Conservation (phyloP, 2,329 filamentous ascomycete genomes). For the Epichloe baconii region DNA sequence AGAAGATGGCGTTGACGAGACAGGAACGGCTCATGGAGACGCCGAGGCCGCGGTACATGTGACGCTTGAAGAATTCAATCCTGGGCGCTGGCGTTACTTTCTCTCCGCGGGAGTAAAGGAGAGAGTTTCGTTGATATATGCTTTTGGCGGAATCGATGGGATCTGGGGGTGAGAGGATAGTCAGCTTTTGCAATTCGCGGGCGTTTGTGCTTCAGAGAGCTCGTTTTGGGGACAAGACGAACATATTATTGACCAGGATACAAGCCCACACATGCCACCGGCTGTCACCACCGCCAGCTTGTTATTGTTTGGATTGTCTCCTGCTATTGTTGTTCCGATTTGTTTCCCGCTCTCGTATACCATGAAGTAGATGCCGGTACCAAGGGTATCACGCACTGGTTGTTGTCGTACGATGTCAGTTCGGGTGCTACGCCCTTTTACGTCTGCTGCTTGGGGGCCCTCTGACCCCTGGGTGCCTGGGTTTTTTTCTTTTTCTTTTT, state of each 20-base stretch:
- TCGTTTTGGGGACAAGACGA: conserved; percentile 18
- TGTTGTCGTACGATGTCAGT: not conserved
- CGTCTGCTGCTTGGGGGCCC: not conserved
- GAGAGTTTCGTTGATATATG: conserved; percentile 71
- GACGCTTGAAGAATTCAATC: conserved; percentile 63
- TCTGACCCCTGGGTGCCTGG: too few species aligned
- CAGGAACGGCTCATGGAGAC: conserved; percentile 76
- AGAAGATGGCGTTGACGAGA: conserved; percentile 79
- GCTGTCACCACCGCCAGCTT: conserved; percentile 67
- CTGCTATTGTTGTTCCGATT: conserved; percentile 59
- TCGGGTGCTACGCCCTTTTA: not conserved
- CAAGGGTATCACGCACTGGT: conserved; percentile 66
- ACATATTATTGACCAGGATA: conserved; percentile 71
- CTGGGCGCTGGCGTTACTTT: conserved; percentile 52
- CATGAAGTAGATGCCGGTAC: conserved; percentile 77
- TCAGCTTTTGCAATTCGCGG: not conserved
- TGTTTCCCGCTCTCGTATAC: conserved; percentile 83
- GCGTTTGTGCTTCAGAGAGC: conserved; percentile 3
- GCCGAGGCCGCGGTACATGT: conserved; percentile 72
- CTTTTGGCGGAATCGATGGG: conserved; percentile 75
- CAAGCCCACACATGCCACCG: conserved; percentile 68
- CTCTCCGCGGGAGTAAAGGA: conserved; percentile 55
- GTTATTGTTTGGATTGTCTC: conserved; percentile 61
- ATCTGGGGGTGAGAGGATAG: conserved; percentile 24
- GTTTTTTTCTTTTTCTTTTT: too few species aligned